Evolutionary conservation across 257 asterid species (phyloP).

Genomic region (Anisodus acutangulus): DNA sequence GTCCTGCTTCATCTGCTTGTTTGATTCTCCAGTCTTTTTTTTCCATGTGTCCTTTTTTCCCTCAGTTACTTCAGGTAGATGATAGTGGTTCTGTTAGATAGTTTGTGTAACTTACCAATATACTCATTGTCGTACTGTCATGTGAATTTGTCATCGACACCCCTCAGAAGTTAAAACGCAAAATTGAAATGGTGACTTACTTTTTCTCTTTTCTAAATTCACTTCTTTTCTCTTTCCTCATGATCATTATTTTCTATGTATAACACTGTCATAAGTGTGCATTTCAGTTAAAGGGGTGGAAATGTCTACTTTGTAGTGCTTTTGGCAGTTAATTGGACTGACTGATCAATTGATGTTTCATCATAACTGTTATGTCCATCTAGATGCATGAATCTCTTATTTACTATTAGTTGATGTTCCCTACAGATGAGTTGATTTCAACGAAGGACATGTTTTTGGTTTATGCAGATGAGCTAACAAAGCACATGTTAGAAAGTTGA

Average conservation of each 20-base stretch:
- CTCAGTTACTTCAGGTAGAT: constrained; percentile 9
- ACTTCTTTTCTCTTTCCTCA: neutral
- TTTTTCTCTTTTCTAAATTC: constrained; percentile 30
- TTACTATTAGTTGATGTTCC: constrained; percentile 6
- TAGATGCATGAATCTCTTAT: constrained; percentile 5
- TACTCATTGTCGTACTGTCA: constrained; percentile 44
- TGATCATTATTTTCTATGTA: neutral
- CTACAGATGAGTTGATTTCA: neutral
- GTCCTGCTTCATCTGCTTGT: constrained; percentile 9
- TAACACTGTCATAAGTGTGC: neutral
- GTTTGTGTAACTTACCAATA: constrained; percentile 20
- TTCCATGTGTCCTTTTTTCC: neutral
- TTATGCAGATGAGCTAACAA: neutral
- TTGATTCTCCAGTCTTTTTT: neutral
- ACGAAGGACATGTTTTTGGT: neutral
- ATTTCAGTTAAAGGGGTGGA: constrained; percentile 11
- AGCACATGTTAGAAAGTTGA: neutral
- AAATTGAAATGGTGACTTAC: constrained; percentile 81
- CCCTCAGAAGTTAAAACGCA: constrained; percentile 83
- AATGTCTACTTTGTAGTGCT: constrained; percentile 25
- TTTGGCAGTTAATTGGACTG: neutral
- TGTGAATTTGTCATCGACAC: constrained; percentile 88
- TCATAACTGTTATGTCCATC: neutral
- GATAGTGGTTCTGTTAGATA: neutral
- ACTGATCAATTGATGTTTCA: constrained; percentile 8